Conservation (phyloP, 2,329 filamentous ascomycete species). For the Dothiorella sarmentorum region DNA sequence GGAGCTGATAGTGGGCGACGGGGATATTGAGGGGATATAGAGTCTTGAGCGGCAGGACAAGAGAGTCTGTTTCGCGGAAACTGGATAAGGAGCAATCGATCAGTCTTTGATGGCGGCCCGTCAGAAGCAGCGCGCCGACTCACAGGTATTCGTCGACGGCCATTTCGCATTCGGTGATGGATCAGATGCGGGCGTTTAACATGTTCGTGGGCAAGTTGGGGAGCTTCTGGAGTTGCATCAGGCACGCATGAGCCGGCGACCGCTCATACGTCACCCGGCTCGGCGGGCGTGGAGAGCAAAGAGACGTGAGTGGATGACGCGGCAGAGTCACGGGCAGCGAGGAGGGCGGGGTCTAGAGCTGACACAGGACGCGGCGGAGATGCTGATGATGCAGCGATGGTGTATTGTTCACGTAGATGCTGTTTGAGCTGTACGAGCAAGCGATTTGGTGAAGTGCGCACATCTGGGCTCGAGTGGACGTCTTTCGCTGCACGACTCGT, state of each 20-base stretch:
- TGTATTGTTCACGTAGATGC: conserved; percentile 8
- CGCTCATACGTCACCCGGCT: conserved; percentile 17
- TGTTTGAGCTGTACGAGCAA: neutral
- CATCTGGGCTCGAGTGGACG: conserved; percentile 8
- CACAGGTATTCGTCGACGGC: conserved; percentile 39
- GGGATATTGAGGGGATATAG: conserved; percentile 50
- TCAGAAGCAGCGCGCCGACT: conserved; percentile 16
- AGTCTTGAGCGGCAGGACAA: conserved; percentile 43
- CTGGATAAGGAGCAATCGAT: conserved; percentile 26
- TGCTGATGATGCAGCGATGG: neutral
- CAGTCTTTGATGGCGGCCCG: conserved; percentile 21
- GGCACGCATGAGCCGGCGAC: conserved; percentile 9
- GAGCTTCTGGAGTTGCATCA: conserved; percentile 8
- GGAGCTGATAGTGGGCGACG: conserved; percentile 74
- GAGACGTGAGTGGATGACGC: neutral
- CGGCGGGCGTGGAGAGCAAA: conserved; percentile 1
- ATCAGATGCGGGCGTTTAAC: conserved; percentile 27
- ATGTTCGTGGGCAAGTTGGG: conserved; percentile 22
- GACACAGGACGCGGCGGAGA: neutral
- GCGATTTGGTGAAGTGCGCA: conserved; percentile 3
- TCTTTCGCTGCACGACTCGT: conserved; percentile 8
- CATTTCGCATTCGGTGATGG: conserved; percentile 29
- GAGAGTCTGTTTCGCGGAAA: conserved; percentile 45
- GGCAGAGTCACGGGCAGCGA: neutral
- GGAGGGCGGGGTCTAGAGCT: neutral